Conservation (phyloP, 2,329 filamentous ascomycete species). For the Colletotrichum truncatum region DNA sequence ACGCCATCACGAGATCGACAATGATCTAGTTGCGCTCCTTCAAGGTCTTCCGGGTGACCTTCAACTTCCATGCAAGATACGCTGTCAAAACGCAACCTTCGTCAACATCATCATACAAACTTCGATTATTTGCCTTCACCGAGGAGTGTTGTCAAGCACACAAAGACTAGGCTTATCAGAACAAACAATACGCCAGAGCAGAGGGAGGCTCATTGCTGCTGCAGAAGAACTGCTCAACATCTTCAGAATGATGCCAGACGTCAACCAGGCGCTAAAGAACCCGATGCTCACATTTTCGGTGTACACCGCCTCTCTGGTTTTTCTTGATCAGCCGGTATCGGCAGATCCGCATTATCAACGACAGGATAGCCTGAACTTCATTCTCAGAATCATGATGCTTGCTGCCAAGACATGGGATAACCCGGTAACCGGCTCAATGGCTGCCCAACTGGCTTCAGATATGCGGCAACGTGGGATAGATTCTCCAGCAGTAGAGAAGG, state of each 20-base stretch:
- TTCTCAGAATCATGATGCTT: conserved; percentile 73
- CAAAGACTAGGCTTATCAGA: conserved; percentile 58
- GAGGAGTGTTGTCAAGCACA: conserved; percentile 75
- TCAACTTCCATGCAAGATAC: conserved; percentile 65
- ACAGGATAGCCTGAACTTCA: conserved; percentile 69
- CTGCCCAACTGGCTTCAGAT: conserved; percentile 75
- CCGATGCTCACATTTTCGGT: conserved; percentile 77
- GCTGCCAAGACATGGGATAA: conserved; percentile 67
- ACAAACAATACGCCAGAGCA: conserved; percentile 67
- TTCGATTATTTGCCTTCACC: conserved; percentile 74
- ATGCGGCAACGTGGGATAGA: conserved; percentile 52
- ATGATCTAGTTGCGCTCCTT: conserved; percentile 67
- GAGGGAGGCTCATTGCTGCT: conserved; percentile 72
- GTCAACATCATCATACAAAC: conserved; percentile 74
- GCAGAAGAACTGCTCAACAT: conserved; percentile 74
- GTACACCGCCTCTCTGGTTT: conserved; percentile 76
- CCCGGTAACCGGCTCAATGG: conserved; percentile 73
- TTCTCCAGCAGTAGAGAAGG: conserved; percentile 35
- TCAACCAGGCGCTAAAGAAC: conserved; percentile 62
- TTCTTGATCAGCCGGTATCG: conserved; percentile 73
- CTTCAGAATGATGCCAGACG: conserved; percentile 67
- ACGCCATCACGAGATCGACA: conserved; percentile 70
- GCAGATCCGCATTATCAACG: conserved; percentile 46
- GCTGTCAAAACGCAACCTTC: conserved; percentile 68
- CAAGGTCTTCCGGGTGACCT: conserved; percentile 68